Evolutionary conservation across 345 rosid species (phyloP).

Genomic region (Citrus mangshanensis): DNA sequence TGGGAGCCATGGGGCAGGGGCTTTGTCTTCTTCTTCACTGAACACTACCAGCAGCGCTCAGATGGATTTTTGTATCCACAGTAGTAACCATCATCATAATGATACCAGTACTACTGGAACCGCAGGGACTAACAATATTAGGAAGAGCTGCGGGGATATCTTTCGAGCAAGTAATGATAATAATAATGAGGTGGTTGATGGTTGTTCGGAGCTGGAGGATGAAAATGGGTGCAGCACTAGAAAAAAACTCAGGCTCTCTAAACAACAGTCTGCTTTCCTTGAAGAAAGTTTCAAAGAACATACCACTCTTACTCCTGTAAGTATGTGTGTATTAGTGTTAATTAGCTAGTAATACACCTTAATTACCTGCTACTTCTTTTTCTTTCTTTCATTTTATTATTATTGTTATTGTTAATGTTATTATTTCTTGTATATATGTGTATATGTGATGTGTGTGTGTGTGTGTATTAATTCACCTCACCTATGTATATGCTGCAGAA

Average conservation of each 20-base stretch:
- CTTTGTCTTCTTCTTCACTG: slow-evolving; percentile 18
- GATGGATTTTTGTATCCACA: slow-evolving; percentile 13
- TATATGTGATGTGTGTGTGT: too few species aligned
- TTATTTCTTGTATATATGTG: not conserved
- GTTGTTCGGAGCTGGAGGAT: not conserved
- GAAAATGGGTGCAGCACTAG: slow-evolving; percentile 13
- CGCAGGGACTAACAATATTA: too few species aligned
- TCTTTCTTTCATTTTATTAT: not conserved
- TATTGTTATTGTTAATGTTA: not conserved
- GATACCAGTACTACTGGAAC: too few species aligned
- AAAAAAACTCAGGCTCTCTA: slow-evolving; percentile 68
- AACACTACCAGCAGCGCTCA: slow-evolving; percentile 6
- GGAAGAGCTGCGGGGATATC: too few species aligned
- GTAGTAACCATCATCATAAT: not conserved
- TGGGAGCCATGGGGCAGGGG: not conserved
- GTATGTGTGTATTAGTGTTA: not conserved
- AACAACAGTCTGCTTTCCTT: slow-evolving; percentile 65
- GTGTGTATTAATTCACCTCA: too few species aligned
- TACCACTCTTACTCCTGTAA: slow-evolving; percentile 48
- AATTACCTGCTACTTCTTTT: too few species aligned
- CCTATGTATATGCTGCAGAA: slow-evolving; percentile 27
- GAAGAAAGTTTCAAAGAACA: slow-evolving; percentile 71
- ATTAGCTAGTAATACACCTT: too few species aligned
- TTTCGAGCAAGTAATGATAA: too few species aligned
- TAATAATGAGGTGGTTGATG: too few species aligned